A percentile compares a stretch with the other conserved stretches of the same genome.
Conservation (phyloP, 2,329 filamentous ascomycete species). For the Cordyceps cateniannulata region DNA sequence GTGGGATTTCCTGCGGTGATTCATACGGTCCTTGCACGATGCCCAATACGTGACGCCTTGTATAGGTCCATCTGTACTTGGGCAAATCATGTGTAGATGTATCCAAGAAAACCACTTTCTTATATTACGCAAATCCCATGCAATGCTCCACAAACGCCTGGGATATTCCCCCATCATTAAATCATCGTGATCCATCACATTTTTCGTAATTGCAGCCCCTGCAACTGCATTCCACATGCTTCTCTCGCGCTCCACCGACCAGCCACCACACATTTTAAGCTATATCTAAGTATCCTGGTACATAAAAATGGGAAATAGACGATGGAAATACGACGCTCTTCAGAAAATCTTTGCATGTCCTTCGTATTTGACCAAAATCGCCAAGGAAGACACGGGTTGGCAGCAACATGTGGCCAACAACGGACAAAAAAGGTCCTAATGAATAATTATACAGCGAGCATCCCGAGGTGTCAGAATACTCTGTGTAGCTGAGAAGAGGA, state of each 20-base stretch:
- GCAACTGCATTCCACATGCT: neutral
- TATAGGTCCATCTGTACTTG: neutral
- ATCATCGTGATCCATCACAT: constrained; percentile 4
- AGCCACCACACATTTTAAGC: constrained; percentile 7
- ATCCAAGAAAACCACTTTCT: neutral
- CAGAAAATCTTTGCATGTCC: neutral
- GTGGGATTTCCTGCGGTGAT: neutral
- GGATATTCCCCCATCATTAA: neutral
- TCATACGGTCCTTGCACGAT: neutral
- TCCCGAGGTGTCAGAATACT: neutral
- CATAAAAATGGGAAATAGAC: neutral
- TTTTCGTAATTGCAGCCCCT: neutral
- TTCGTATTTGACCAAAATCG: neutral
- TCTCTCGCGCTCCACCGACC: neutral
- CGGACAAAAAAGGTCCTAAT: neutral
- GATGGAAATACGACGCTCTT: neutral
- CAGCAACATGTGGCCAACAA: neutral
- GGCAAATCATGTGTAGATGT: neutral
- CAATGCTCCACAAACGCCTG: neutral
- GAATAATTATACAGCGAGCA: neutral
- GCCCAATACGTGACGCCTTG: neutral
- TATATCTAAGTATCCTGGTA: neutral
- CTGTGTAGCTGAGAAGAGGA: neutral
- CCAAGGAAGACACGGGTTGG: neutral
- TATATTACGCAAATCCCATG: neutral